These are phyloP conservation scores for Acanthamoeba comandoni DNA, from an alignment of 208 protist species.

Conservation along the genomic window DNA sequence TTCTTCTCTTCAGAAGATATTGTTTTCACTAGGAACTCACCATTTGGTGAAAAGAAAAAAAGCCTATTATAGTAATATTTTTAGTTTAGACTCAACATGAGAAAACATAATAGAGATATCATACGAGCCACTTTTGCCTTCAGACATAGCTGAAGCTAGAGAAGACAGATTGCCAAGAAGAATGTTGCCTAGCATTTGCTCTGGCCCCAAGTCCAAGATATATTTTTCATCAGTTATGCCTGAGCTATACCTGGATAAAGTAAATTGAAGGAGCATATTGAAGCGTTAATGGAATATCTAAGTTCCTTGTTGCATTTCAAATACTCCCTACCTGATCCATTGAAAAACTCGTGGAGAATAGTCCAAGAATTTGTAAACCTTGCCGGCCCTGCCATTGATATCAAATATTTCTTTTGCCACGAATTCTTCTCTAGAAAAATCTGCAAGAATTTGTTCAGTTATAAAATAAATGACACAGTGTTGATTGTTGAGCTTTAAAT, in stretches of 20 bases:
- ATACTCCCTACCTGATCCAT: background rate
- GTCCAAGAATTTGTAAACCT: background rate
- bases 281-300: too few relatives aligned
- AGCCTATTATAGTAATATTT: background rate
- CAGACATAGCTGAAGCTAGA: background rate
- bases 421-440: conserved; percentile 13
- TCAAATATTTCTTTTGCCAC: background rate
- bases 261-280: too few relatives aligned
- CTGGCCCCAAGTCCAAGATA: conserved; percentile 19
- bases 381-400: background rate
- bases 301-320: too few relatives aligned
- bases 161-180: conserved; percentile 16
- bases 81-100: too few relatives aligned
- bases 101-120: too few relatives aligned
- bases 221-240: conserved; percentile 5
- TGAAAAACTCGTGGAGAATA: conserved; percentile 23
- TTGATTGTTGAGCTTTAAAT: background rate
- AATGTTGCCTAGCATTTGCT: conserved; percentile 47
- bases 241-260: background rate
- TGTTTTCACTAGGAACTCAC: conserved; percentile 16
- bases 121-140: conserved; percentile 31
- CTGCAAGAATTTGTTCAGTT: background rate
- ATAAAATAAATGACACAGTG: background rate
- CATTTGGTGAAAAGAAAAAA: conserved; percentile 48
- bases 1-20: conserved; percentile 31